Base-by-base conservation (phyloP, 345 rosid genomes). In the Linum lewisii region DNA sequence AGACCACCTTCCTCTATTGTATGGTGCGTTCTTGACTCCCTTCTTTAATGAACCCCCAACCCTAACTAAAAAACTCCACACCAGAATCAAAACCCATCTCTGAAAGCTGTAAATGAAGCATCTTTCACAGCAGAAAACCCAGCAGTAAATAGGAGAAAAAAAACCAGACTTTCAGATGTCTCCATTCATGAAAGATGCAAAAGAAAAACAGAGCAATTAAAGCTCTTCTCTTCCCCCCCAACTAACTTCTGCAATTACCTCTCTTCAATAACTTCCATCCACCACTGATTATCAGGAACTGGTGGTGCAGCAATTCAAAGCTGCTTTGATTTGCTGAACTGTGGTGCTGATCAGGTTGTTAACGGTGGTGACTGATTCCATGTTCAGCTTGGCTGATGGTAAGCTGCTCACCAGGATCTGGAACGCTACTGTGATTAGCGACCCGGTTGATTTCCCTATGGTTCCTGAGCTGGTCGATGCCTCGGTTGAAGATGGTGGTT, bases 21-120 rank as follows among this genome's bases (percentile, higher is more conserved):
- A 84, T 85, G 96, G 96, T 88, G 90, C 96, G 96, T 86, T 88
- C 96, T 88, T 88, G 96, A 88, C 96, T 88, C 69, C 90, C 77
- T 64, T 78, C 72, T 60, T 44, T 61, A 21, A 19, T 63, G 60
- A 21, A 42, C 34, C 34, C 34, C 34, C 34, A 5, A 1, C 34
- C 34, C 34, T n/a, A n/a, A n/a, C n/a, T n/a, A n/a, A 29, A 29
- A 29, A 29, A 29, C 34, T 29, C n/a, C n/a, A n/a, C n/a, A n/a
- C n/a, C n/a, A 29, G 34, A 29, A 5, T 29, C 2, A 29, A 29
- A 29, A n/a, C n/a, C n/a, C n/a, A n/a, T n/a, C n/a, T n/a, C n/a
- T n/a, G n/a, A n/a, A n/a, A n/a, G n/a, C n/a, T n/a, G n/a, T n/a
- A n/a, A n/a, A n/a, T n/a, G 34, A 29, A 29, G 66, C 65, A 61